These are phyloP conservation scores for Prunus fruticosa DNA, from an alignment of 306 rosid species.

Conservation along the genomic window DNA sequence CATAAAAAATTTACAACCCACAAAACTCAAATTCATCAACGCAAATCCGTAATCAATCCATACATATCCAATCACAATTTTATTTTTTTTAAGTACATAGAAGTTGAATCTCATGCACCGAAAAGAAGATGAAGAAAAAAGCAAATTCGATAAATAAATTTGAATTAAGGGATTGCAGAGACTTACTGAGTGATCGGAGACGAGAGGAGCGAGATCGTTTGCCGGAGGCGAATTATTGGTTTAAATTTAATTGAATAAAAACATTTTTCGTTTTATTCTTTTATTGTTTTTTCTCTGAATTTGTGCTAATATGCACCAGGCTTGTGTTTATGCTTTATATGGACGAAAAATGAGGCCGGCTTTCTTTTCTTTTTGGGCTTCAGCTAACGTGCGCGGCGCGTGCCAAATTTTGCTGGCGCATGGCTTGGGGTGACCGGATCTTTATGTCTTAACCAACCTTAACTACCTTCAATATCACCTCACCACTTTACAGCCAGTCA, in stretches of 20 bases:
- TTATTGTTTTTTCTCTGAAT: neutral
- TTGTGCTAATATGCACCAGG: neutral
- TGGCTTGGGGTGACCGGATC: neutral
- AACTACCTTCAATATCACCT: neutral
- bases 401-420: neutral
- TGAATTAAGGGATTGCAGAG: neutral
- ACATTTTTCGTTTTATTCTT: neutral
- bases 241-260: neutral
- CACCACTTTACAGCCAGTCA: neutral
- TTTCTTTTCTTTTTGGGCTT: neutral
- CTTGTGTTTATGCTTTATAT: neutral
- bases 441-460: neutral
- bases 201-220: neutral
- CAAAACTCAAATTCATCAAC: neutral
- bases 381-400: constrained; percentile 15
- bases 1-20: neutral
- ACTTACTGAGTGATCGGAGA: constrained; percentile 19
- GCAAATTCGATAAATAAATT: neutral
- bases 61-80: neutral
- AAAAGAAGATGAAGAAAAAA: neutral
- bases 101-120: neutral
- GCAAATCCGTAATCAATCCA: constrained; percentile 1
- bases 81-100: neutral
- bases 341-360: neutral
- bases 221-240: neutral